Conservation (phyloP, 202 grass and related monocot species). For the Schoenoplectus triqueter region DNA sequence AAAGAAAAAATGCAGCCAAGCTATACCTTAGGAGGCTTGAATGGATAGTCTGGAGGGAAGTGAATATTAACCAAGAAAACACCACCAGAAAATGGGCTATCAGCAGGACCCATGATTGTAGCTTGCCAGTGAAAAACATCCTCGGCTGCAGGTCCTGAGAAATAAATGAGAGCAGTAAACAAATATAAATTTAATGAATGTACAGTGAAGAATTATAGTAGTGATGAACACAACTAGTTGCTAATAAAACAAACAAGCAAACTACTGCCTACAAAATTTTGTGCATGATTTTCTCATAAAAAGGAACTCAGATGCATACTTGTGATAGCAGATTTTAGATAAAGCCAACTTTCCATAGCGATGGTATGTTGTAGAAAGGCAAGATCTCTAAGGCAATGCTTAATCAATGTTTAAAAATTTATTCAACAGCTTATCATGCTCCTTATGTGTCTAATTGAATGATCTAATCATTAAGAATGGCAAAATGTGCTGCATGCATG, state of each 20-base stretch:
- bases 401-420: neutral
- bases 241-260: neutral
- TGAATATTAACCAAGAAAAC: slow-evolving; percentile 96
- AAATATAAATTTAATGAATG: neutral
- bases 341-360: neutral
- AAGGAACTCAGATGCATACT: neutral
- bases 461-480: neutral
- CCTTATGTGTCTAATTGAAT: neutral
- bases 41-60: slow-evolving; percentile 96
- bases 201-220: neutral
- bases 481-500: neutral
- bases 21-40: slow-evolving; percentile 92
- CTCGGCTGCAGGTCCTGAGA: slow-evolving; percentile 77
- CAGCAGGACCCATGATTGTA: slow-evolving; percentile 90
- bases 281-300: neutral
- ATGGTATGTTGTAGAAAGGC: neutral
- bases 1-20: neutral
- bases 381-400: neutral
- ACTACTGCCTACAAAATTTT: neutral
- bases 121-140: slow-evolving; percentile 97
- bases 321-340: neutral
- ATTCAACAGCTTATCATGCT: neutral
- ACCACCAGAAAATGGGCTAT: slow-evolving; percentile 86
- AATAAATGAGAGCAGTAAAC: slow-evolving; percentile 25
- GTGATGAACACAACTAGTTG: neutral